Conservation (phyloP, 2,329 filamentous ascomycete genomes). For the Diplodia sapinea region DNA sequence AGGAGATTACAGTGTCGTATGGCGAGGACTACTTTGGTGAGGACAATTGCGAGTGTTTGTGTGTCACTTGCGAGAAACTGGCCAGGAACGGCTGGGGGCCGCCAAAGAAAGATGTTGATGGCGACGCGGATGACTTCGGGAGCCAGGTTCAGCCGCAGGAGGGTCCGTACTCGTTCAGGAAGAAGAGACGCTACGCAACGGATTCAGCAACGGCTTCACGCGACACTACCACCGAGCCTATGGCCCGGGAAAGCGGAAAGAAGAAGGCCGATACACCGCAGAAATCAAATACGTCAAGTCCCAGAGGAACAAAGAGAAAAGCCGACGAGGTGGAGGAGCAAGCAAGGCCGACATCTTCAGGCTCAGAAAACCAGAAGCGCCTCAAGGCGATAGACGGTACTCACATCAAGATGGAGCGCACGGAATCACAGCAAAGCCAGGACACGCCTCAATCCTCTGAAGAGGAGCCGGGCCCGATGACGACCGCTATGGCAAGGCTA, state of each 20-base stretch:
- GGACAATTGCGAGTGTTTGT: conserved; percentile 93
- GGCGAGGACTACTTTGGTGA: conserved; percentile 95
- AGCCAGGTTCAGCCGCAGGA: neutral
- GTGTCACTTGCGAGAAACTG: conserved; percentile 79
- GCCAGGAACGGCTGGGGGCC: conserved; percentile 82
- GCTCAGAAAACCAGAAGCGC: conserved; percentile 1
- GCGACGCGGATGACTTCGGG: conserved; percentile 31
- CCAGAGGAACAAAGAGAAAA: conserved; percentile 11
- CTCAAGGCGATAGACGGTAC: conserved; percentile 7
- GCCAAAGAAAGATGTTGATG: conserved; percentile 34
- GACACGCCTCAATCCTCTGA: conserved; percentile 32
- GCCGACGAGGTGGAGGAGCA: neutral
- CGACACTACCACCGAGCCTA: conserved; percentile 24
- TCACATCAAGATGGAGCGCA: conserved; percentile 41
- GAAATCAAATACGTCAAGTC: neutral
- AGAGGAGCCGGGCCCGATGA: conserved; percentile 7
- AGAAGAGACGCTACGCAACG: conserved; percentile 41
- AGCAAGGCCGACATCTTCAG: neutral
- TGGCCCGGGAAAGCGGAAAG: neutral
- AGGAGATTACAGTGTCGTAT: conserved; percentile 97
- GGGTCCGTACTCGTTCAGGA: conserved; percentile 34
- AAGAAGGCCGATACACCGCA: conserved; percentile 7
- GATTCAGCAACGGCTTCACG: conserved; percentile 34
- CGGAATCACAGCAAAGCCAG: conserved; percentile 41
- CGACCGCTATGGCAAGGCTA: conserved; percentile 33